A percentile compares a stretch with the other conserved stretches of the same genome.
Evolutionary conservation across 257 asterid genomes (phyloP).

Genomic region (Anisodus acutangulus): DNA sequence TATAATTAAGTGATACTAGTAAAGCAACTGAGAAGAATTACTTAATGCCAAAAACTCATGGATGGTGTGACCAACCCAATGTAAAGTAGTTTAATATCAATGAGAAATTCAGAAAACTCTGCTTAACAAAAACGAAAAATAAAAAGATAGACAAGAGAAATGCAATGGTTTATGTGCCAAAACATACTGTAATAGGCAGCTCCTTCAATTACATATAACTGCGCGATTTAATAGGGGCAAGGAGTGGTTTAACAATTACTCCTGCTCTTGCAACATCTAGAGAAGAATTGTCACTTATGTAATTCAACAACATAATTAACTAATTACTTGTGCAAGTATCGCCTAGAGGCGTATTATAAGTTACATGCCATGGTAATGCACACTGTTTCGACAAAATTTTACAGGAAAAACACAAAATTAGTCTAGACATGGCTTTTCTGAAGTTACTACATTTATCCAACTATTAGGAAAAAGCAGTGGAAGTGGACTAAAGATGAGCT

Average conservation of each 20-base stretch:
- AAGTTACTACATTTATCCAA: neutral
- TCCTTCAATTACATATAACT: neutral
- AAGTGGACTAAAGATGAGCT: constrained; percentile 2
- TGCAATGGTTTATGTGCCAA: neutral
- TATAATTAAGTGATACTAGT: neutral
- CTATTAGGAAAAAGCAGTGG: neutral
- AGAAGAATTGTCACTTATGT: neutral
- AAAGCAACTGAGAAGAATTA: neutral
- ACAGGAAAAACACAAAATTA: neutral
- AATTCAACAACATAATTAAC: neutral
- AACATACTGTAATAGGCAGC: neutral
- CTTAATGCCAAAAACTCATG: neutral
- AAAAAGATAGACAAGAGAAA: neutral
- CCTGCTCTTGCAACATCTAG: neutral
- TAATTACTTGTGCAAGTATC: neutral
- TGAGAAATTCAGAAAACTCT: neutral
- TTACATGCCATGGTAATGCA: constrained; percentile 2
- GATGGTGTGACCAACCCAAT: neutral
- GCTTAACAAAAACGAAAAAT: no score
- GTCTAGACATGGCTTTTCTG: neutral
- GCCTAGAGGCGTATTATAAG: neutral
- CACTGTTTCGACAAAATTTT: neutral
- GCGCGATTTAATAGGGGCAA: neutral
- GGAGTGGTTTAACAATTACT: neutral
- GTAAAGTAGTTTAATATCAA: no score